Base-by-base conservation (phyloP, 495 filamentous ascomycete species). In the Lasiosphaeria ovina region DNA sequence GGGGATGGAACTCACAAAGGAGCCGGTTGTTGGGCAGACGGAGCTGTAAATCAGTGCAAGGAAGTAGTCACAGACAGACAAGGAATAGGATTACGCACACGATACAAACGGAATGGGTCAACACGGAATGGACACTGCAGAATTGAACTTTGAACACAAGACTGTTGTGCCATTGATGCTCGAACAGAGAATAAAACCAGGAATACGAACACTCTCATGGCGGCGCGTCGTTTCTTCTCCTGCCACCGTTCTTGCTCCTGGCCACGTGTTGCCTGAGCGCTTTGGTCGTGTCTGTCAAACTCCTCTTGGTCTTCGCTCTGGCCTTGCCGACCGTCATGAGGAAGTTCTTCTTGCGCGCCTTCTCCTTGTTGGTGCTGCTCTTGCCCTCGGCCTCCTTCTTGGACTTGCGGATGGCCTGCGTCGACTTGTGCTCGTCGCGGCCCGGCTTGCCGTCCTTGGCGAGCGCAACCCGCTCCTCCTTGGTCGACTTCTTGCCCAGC, bases 321-420 rank as follows among this genome's bases (percentile, higher is more conserved):
- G 94, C 93, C 80, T 98, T 98, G 51, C 92, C 90, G 42, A 98
- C 73, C 35, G 92, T 97, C 95, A 99, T 99, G 67, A 98, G 70
- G 74, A 98, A 95, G 72, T 98, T 98, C 86, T 99, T 98, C 80
- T 87, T 88, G 54, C 93, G 79, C 34, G 89, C 86, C 83, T 99
- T 99, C 81, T 99, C 95, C 81, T 90, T 90, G 77, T 99, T 99
- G 66, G 94, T 99, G 4, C 90, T 90, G 74, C 89, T 93, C 83
- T 98, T 97, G 60, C 92, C 90, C 77, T 92, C 84, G 14, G 85
- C 83, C 64, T 86, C 84, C 81, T 95, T 96, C 75, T 89, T 88
- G 72, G 91, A 82, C 77, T 92, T 90, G 53, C 89, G 81, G 68
- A 85, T 85, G 8, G 91, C 91, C 57, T 88, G 85, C 60, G 89